Percentiles rank a stretch among this genome's conserved stretches.
Conservation (phyloP, 2,329 filamentous ascomycete species). For the Didymella exigua region DNA sequence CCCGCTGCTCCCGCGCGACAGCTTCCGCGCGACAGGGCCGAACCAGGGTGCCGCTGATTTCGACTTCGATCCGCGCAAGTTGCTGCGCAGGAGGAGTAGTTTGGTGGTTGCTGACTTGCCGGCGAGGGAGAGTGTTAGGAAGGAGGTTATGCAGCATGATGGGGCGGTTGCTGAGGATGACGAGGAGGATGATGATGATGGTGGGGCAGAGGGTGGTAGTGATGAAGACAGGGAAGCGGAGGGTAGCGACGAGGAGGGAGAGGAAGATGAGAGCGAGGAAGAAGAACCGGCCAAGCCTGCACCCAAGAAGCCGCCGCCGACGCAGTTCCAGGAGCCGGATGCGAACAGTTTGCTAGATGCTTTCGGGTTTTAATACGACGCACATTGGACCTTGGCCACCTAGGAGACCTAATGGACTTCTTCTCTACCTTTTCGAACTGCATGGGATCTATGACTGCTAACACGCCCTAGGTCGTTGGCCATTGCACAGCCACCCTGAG, state of each 20-base stretch:
- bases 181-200: slow-evolving; percentile 24
- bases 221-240: slow-evolving; percentile 46
- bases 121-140: slow-evolving; percentile 30
- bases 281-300: slow-evolving; percentile 54
- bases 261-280: no score
- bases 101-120: slow-evolving; percentile 79
- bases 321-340: slow-evolving; percentile 91
- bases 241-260: slow-evolving; percentile 40
- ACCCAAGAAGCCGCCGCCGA: slow-evolving; percentile 67
- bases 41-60: slow-evolving; percentile 36
- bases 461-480: not conserved
- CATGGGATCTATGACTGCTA: not conserved
- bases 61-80: slow-evolving; percentile 65
- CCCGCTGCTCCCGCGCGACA: slow-evolving; percentile 34
- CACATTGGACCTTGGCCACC: not conserved
- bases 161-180: slow-evolving; percentile 29
- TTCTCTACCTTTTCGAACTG: not conserved
- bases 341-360: slow-evolving; percentile 84
- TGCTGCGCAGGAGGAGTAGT: slow-evolving; percentile 74
- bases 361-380: slow-evolving; percentile 75
- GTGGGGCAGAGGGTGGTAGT: slow-evolving; percentile 43
- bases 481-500: not conserved
- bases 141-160: slow-evolving; percentile 22
- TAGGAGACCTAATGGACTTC: not conserved
- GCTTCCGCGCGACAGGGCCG: slow-evolving; percentile 25